Evolutionary conservation across 1,284 basidiomycete genomes (phyloP), one percentile per base, ranked within the genome.

Genomic region (Singerocomus inundabilis): DNA sequence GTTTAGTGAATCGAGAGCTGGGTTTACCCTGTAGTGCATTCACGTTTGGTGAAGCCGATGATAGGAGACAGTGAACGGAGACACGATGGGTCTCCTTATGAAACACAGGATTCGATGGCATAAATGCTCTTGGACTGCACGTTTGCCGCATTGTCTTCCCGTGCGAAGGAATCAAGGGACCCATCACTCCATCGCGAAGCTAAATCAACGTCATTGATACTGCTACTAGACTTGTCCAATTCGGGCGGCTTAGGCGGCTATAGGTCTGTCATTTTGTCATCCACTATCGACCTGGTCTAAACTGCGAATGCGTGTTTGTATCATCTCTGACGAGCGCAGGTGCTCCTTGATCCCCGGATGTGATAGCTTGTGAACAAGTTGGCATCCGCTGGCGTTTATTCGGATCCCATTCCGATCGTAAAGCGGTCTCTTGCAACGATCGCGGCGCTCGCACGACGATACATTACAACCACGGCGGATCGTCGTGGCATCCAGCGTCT

Each of bases 101-200:
- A 51, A 58, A 34, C 52, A 58, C 63, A 56, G 62, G 52, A 52
- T 53, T 51, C 31, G 32, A 48, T 49, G 35, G 40, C 47, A 56
- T 43, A 36, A 18, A 50, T 39, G 47, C 43, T 40, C 44, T 55
- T 45, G 39, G 29, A 55, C 56, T 48, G 58, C 56, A 49, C 36
- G 64, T 55, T 41, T 63, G 43, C 60, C 60, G 51, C 64, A 44
- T 66, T 63, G 60, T 61, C 42, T 56, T 61, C 41, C 53, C 47
- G 48, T 41, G 30, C 26, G 39, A 49, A 38, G 52, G 52, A 49
- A 36, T 38, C 25, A 40, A 37, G 40, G 49, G 52, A 33, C 6
- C 43, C 36, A 54, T 53, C 51, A 49, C 42, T 51, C 52, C 51
- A 49, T 41, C 42, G 44, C 39, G 52, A 66, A 63, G 40, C 51